Evolutionary conservation across 2,329 filamentous ascomycete species (phyloP).

Genomic region (Trichoderma sp.): DNA sequence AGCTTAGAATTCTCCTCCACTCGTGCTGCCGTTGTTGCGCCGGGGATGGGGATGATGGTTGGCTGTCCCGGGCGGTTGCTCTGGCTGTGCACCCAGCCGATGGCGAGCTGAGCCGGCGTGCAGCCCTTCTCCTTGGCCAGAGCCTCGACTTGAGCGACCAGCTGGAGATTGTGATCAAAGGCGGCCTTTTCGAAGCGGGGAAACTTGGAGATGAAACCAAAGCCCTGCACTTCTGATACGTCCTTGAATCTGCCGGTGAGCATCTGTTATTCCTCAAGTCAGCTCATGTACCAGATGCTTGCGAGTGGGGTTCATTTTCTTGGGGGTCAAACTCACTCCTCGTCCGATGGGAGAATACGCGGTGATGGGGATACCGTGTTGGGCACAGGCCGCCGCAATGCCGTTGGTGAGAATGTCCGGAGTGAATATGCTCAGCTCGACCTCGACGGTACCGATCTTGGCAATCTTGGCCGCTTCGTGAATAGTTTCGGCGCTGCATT

Average conservation of each 20-base stretch:
- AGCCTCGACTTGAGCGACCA: slow-evolving; percentile 55
- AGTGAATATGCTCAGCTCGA: slow-evolving; percentile 51
- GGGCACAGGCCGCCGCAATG: slow-evolving; percentile 52
- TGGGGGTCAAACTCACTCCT: slow-evolving; percentile 29
- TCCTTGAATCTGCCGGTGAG: slow-evolving; percentile 31
- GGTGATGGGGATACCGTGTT: slow-evolving; percentile 65
- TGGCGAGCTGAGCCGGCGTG: slow-evolving; percentile 62
- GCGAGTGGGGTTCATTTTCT: slow-evolving; percentile 7
- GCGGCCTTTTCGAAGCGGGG: slow-evolving; percentile 62
- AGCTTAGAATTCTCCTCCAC: slow-evolving; percentile 58
- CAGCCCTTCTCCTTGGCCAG: slow-evolving; percentile 59
- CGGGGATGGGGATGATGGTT: slow-evolving; percentile 63
- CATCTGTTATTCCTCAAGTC: slow-evolving; percentile 25
- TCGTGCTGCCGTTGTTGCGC: slow-evolving; percentile 54
- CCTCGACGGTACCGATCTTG: slow-evolving; percentile 49
- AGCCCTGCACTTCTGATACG: slow-evolving; percentile 25
- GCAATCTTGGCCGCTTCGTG: slow-evolving; percentile 43
- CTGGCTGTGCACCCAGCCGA: slow-evolving; percentile 59
- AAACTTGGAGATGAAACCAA: slow-evolving; percentile 27
- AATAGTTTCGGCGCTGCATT: slow-evolving; percentile 48
- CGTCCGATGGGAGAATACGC: slow-evolving; percentile 52
- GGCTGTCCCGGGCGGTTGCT: slow-evolving; percentile 51
- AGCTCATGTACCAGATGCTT: background rate
- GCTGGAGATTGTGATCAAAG: slow-evolving; percentile 61
- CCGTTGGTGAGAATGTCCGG: slow-evolving; percentile 50